These are phyloP conservation scores for Mortierella sp. DNA, from an alignment of 371 early-diverging fungal genomes.

Conservation along the genomic window DNA sequence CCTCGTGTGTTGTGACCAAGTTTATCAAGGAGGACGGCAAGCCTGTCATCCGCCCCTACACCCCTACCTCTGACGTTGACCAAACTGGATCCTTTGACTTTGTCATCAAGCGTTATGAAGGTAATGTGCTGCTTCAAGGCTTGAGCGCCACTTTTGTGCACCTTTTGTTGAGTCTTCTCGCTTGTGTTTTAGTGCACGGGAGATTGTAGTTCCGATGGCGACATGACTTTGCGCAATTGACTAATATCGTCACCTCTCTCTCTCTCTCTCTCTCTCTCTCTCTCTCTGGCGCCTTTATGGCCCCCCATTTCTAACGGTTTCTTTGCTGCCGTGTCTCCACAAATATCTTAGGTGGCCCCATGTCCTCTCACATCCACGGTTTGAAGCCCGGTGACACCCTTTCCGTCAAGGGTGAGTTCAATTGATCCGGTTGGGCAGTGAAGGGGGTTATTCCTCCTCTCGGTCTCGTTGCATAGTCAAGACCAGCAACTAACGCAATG, in stretches of 20 bases:
- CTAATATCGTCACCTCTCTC: background rate
- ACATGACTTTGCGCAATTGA: background rate
- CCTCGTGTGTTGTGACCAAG: slow-evolving; percentile 87
- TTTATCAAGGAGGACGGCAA: slow-evolving; percentile 75
- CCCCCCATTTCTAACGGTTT: too few species aligned
- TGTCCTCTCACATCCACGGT: slow-evolving; percentile 83
- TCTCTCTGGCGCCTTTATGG: too few species aligned
- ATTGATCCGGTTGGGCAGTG: background rate
- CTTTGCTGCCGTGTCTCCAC: slow-evolving; percentile 13
- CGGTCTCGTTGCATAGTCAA: background rate
- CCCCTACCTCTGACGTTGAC: slow-evolving; percentile 84
- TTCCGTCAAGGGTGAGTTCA: slow-evolving; percentile 79
- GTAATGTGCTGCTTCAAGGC: slow-evolving; percentile 26
- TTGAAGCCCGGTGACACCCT: slow-evolving; percentile 89
- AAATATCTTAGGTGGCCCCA: slow-evolving; percentile 66
- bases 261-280: too few species aligned
- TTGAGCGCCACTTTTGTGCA: background rate
- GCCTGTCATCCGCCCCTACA: slow-evolving; percentile 90
- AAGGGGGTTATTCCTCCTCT: background rate
- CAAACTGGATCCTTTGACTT: slow-evolving; percentile 87
- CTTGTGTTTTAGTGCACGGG: background rate
- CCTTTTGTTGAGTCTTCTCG: too few species aligned
- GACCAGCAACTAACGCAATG: background rate
- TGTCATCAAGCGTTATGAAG: slow-evolving; percentile 84
- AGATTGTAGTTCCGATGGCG: slow-evolving; percentile 11